Evolutionary conservation across 495 filamentous ascomycete species (phyloP).

Genomic region (Melanomma pulvis-pyrius): DNA sequence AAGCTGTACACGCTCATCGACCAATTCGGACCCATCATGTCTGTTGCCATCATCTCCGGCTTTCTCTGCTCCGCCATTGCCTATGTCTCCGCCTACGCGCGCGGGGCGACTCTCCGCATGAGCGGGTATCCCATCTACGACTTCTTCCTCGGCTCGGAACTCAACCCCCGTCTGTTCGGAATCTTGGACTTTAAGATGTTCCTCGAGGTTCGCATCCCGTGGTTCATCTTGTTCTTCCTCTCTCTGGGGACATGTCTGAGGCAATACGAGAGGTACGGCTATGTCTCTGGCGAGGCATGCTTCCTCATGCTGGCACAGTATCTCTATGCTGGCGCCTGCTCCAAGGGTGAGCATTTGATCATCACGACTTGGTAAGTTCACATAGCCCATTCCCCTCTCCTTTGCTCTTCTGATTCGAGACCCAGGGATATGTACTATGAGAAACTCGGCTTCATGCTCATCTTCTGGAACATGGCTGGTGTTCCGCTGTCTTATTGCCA

Average conservation of each 20-base stretch:
- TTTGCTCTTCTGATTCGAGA: background rate
- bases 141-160: constrained; percentile 98
- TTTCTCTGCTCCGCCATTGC: constrained; percentile 78
- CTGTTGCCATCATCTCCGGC: constrained; percentile 86
- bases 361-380: constrained; percentile 75
- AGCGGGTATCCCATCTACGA: constrained; percentile 90
- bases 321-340: constrained; percentile 94
- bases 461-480: constrained; percentile 98
- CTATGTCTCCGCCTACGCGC: constrained; percentile 77
- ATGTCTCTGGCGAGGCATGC: constrained; percentile 82
- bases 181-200: constrained; percentile 99
- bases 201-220: constrained; percentile 95
- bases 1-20: constrained; percentile 92
- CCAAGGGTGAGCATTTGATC: constrained; percentile 95
- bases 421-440: constrained; percentile 94
- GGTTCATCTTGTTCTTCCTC: constrained; percentile 89
- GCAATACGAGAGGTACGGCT: constrained; percentile 89
- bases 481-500: constrained; percentile 97
- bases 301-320: constrained; percentile 94
- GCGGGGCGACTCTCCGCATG: constrained; percentile 88
- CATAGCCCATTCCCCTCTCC: background rate
- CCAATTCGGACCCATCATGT: constrained; percentile 89
- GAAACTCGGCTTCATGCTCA: constrained; percentile 99
- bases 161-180: constrained; percentile 93
- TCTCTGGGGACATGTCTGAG: constrained; percentile 75